Percentiles rank a stretch among this genome's conserved stretches.
Evolutionary conservation across 345 rosid species (phyloP).

Genomic region (Pugionium cornutum): DNA sequence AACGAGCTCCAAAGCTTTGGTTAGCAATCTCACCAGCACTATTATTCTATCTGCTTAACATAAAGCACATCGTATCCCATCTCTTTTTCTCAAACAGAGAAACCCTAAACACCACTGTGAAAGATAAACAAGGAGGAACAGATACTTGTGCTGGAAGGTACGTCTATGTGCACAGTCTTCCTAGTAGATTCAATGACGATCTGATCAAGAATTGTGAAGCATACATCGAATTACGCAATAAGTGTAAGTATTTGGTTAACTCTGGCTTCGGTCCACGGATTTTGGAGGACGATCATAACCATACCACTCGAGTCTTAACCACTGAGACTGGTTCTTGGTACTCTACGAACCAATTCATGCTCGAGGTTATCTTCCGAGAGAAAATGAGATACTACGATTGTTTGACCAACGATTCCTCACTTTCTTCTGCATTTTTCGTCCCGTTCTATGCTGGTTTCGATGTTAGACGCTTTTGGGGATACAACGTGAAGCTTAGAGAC

Average conservation of each 20-base stretch:
- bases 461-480: slow-evolving; percentile 51
- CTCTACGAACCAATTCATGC: slow-evolving; percentile 43
- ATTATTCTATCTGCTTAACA: slow-evolving; percentile 7
- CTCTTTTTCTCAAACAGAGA: slow-evolving; percentile 11
- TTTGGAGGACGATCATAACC: background rate
- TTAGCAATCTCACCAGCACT: background rate
- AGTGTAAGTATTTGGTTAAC: slow-evolving; percentile 42
- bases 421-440: slow-evolving; percentile 50
- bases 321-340: slow-evolving; percentile 41
- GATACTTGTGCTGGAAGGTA: slow-evolving; percentile 47
- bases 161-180: slow-evolving; percentile 46
- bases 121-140: background rate
- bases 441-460: slow-evolving; percentile 52
- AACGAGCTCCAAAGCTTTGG: slow-evolving; percentile 20
- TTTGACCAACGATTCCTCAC: slow-evolving; percentile 44
- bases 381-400: slow-evolving; percentile 50
- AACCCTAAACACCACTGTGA: slow-evolving; percentile 9
- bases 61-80: background rate
- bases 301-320: slow-evolving; percentile 21
- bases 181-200: slow-evolving; percentile 42
- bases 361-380: slow-evolving; percentile 48
- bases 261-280: slow-evolving; percentile 47
- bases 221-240: slow-evolving; percentile 39
- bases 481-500: slow-evolving; percentile 41
- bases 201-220: slow-evolving; percentile 38